Base-by-base conservation (phyloP, 2,329 filamentous ascomycete genomes). In the Cercospora berteroae region DNA sequence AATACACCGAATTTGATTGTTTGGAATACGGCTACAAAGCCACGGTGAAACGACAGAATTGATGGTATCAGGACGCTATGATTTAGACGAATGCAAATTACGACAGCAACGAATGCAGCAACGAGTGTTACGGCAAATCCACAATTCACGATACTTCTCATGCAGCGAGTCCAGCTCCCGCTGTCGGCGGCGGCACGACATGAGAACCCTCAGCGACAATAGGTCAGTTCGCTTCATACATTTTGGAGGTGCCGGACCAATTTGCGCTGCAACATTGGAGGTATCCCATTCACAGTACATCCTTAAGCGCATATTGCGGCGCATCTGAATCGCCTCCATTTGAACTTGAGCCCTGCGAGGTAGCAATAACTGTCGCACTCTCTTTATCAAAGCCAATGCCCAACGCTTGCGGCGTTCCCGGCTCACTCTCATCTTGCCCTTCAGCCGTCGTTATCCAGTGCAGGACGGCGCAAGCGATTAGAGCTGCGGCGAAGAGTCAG, bases 401-500 rank as follows among this genome's bases (percentile, higher is more conserved):
- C 27, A 67, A 25, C 9, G 66, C 63, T 57, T 67, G 70, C 3
- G 66, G 65, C 6, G 65, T 64, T 16, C 59, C 52, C 27, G 64
- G 62, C 55, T 70, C 67, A 42, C 50, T 61, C 16, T 67, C 63
- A 5, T 64, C 57, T 18, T 60, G 20, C 13, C 13, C 27, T 23
- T 70, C 69, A 5, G 69, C 64, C 18, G 29, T 61, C 2, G 70
- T 71, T 10, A 71, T 66, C 70, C 68, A 71, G 44, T 71, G 70
- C 5, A 71, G 64, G 20, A 66, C 57, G 4, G 60, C 56, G 29
- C 64, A 67, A 33, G 62, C 60, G 29, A 71, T 67, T 55, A 71
- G 60, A 12, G 66, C 70, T 70, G 29, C 18, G 25, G 10, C 13
- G 13, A 33, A 5, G 31, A 16, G 50, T 70, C 23, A 68, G 66